These are phyloP conservation scores for Candida sanyiensis DNA, from an alignment of 805 yeast genomes.

Conservation along the genomic window DNA sequence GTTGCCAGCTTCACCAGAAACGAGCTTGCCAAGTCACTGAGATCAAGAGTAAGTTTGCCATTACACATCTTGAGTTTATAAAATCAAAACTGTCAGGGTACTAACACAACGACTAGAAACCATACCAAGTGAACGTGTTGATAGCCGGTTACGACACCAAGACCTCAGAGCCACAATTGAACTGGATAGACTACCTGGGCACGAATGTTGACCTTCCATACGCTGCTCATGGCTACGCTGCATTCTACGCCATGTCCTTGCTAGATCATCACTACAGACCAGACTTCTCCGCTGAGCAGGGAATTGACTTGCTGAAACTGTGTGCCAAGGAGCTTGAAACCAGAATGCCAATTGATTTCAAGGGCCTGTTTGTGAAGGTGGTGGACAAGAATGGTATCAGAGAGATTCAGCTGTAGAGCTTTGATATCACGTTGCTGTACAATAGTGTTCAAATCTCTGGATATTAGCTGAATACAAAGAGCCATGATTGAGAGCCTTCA, in stretches of 20 bases:
- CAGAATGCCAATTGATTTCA: conserved; percentile 92
- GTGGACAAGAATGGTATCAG: conserved; percentile 60
- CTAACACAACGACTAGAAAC: conserved; percentile 42
- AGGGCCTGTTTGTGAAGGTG: conserved; percentile 67
- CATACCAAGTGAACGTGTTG: conserved; percentile 89
- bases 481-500: no score
- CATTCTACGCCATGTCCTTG: conserved; percentile 84
- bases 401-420: conserved; percentile 26
- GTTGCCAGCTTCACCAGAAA: conserved; percentile 85
- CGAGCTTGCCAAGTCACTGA: conserved; percentile 78
- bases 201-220: conserved; percentile 88
- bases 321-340: conserved; percentile 75
- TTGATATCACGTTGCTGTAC: no score
- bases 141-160: conserved; percentile 75
- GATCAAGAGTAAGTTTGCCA: conserved; percentile 70
- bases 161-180: conserved; percentile 56
- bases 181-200: conserved; percentile 92
- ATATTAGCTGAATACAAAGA: no score
- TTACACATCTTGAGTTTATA: neutral
- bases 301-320: conserved; percentile 61
- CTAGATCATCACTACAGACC: conserved; percentile 85
- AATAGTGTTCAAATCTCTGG: no score
- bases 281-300: conserved; percentile 72
- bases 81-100: neutral
- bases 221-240: conserved; percentile 99